phyloP scores from a whole-genome alignment of 2,329 filamentous ascomycete species.

The Penicillium sp. region DNA sequence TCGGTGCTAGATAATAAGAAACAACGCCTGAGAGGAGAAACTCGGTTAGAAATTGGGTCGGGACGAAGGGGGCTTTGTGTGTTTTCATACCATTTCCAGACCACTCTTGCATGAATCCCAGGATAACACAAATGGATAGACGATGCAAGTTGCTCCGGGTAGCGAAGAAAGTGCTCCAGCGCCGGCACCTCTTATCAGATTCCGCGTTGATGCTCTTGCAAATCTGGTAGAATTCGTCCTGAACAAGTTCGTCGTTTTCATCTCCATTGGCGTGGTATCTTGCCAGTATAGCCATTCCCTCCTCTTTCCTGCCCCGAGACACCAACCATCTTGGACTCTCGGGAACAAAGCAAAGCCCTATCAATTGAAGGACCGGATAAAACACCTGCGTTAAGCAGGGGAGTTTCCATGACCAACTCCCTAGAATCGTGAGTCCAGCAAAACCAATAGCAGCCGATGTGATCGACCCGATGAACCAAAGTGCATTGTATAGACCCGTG shows the following conservation, averaged over 20 bases:
- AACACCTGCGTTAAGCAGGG: conserved; percentile 57
- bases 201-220: conserved; percentile 24
- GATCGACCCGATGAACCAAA: conserved; percentile 28
- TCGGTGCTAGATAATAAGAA: conserved; percentile 25
- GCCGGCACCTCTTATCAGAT: conserved; percentile 13
- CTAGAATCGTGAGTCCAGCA: conserved; percentile 16
- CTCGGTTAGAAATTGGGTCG: neutral
- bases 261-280: conserved; percentile 59
- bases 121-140: conserved; percentile 20
- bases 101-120: conserved; percentile 27
- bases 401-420: conserved; percentile 54
- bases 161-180: conserved; percentile 22
- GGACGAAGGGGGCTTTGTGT: neutral
- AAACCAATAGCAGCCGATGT: conserved; percentile 21
- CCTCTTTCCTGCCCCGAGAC: conserved; percentile 57
- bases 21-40: conserved; percentile 15
- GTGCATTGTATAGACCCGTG: conserved; percentile 34
- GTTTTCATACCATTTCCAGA: conserved; percentile 10
- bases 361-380: conserved; percentile 49
- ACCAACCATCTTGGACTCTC: conserved; percentile 65
- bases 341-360: conserved; percentile 56
- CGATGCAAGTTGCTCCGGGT: conserved; percentile 22
- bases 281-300: conserved; percentile 58
- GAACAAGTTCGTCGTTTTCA: conserved; percentile 24
- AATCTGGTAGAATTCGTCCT: conserved; percentile 28